Evolutionary conservation across 2,329 filamentous ascomycete species (phyloP).

Genomic region (Aureobasidium pullulans): DNA sequence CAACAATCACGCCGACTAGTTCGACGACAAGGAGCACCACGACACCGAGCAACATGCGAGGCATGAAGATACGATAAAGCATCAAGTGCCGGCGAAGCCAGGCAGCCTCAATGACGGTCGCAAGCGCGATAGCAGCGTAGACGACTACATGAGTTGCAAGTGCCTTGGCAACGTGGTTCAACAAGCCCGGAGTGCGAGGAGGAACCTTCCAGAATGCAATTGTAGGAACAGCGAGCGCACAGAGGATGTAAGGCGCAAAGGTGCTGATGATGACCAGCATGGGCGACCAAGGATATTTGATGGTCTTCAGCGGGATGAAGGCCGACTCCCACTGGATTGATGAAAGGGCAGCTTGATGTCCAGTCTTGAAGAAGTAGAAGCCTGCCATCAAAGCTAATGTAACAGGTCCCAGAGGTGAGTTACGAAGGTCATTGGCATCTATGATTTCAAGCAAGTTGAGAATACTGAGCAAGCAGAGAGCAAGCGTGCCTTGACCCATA

Average conservation of each 20-base stretch:
- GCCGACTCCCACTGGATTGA: constrained; percentile 94
- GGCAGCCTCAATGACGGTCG: constrained; percentile 85
- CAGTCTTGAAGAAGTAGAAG: constrained; percentile 96
- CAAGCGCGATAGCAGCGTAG: constrained; percentile 73
- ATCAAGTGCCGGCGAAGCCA: constrained; percentile 86
- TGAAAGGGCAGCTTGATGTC: constrained; percentile 80
- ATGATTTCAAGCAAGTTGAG: constrained; percentile 64
- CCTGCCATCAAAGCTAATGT: constrained; percentile 82
- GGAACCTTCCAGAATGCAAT: constrained; percentile 83
- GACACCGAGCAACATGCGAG: constrained; percentile 79
- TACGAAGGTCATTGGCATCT: constrained; percentile 54
- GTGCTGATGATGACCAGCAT: constrained; percentile 77
- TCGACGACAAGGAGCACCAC: constrained; percentile 69
- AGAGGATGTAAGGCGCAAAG: constrained; percentile 81
- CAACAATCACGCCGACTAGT: constrained; percentile 61
- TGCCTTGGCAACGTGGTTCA: constrained; percentile 64
- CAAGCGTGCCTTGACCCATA: constrained; percentile 82
- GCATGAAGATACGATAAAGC: constrained; percentile 90
- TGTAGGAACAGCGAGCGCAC: constrained; percentile 70
- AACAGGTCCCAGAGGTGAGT: constrained; percentile 71
- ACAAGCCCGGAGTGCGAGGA: constrained; percentile 55
- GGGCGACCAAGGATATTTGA: constrained; percentile 86
- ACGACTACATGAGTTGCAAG: constrained; percentile 71
- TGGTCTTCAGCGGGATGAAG: constrained; percentile 76
- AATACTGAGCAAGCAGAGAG: constrained; percentile 78